phyloP scores from a whole-genome alignment of 768 basidiomycete species.

The Russula ochroleuca region DNA sequence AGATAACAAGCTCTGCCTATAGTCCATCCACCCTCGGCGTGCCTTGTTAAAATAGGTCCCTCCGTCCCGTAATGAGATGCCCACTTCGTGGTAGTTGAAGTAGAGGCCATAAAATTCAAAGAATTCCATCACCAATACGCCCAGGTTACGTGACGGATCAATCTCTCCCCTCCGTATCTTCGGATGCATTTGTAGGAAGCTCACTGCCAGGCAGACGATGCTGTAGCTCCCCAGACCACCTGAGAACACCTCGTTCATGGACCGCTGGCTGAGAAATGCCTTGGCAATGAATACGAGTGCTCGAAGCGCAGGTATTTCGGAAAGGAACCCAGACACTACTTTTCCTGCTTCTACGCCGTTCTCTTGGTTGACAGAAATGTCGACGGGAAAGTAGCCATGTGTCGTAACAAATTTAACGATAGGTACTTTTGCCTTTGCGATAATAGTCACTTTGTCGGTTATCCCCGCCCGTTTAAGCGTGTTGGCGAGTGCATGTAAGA shows the following conservation, averaged over 20 bases:
- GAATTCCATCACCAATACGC: slow-evolving; percentile 94
- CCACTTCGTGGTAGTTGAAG: slow-evolving; percentile 89
- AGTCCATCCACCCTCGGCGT: slow-evolving; percentile 76
- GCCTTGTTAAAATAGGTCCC: slow-evolving; percentile 87
- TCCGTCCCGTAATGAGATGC: slow-evolving; percentile 82
- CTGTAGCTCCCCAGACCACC: slow-evolving; percentile 94
- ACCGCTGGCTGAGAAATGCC: slow-evolving; percentile 80
- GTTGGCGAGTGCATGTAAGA: slow-evolving; percentile 74
- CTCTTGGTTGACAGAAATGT: slow-evolving; percentile 89
- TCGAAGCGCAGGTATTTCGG: slow-evolving; percentile 71
- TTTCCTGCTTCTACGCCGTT: slow-evolving; percentile 77
- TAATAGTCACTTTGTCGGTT: slow-evolving; percentile 78
- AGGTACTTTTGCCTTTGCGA: slow-evolving; percentile 91
- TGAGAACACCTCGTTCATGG: slow-evolving; percentile 97
- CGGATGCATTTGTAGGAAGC: slow-evolving; percentile 96
- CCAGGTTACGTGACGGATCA: slow-evolving; percentile 80
- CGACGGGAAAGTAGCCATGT: slow-evolving; percentile 80
- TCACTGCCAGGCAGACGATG: slow-evolving; percentile 88
- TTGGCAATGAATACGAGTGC: slow-evolving; percentile 86
- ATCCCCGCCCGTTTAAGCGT: slow-evolving; percentile 70
- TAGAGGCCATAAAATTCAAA: slow-evolving; percentile 91
- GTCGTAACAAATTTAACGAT: slow-evolving; percentile 92
- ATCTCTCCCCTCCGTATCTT: slow-evolving; percentile 88
- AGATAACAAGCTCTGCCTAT: slow-evolving; percentile 56
- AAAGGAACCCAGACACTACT: slow-evolving; percentile 77